Evolutionary conservation across 352 stramenopile species (phyloP), one percentile per base, ranked within the genome.

Genomic region (Pythium biforme): DNA sequence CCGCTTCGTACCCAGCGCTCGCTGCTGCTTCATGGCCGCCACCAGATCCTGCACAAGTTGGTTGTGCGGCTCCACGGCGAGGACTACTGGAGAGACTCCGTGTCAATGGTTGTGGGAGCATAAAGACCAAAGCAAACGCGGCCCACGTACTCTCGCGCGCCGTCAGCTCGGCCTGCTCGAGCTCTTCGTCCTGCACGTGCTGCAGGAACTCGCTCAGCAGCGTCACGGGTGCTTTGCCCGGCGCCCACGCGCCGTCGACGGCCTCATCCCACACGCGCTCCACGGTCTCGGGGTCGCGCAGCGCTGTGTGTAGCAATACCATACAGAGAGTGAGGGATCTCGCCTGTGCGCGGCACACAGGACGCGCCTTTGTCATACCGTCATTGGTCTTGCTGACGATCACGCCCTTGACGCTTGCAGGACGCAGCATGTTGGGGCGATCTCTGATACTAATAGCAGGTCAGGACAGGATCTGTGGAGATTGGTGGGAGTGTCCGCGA

Each of bases 31-130:
- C 72, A 92, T 75, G 12, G 79, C 81, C 3, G 47, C 69, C 25
- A 92, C 27, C 9, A 92, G 59, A 60, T 92, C 83, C 41, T 75
- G 69, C 34, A 92, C 83, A 17, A 92, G 75, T 7, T 68, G 51
- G 52, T 92, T 90, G 7, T 76, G 51, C n/a, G 81, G 81, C 61
- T 92, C 83, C 12, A 71, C 43, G 15, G 72, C 59, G 47, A 92
- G 43, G 59, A 92, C 83, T 92, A 20, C 15, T 37, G 10, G 17
- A n/a, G 37, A 12, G 37, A 43, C 37, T 11, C 1, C 10, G 8
- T 15, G 31, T 11, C 31, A 37, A 8, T 15, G 31, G 31, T 37
- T 37, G 14, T 37, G n/a, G n/a, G n/a, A n/a, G n/a, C n/a, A n/a
- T n/a, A n/a, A n/a, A n/a, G n/a, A n/a, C n/a, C n/a, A n/a, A n/a